A percentile compares a stretch with the other conserved stretches of the same genome.
phyloP scores from a whole-genome alignment of 306 rosid species.

The Phaseolus lunatus region DNA sequence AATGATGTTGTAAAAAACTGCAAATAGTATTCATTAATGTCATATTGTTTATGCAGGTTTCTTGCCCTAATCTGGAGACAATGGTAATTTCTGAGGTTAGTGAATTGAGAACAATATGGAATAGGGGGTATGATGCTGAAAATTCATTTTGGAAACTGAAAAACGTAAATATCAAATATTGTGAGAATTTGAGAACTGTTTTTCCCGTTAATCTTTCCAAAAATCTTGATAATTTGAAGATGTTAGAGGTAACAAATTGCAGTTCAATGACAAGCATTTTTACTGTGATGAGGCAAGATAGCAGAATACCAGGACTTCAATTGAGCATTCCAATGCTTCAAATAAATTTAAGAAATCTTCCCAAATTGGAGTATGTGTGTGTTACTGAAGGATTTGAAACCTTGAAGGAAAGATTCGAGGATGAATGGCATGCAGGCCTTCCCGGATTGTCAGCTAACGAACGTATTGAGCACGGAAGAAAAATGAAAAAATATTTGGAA shows the following conservation, averaged over 20 bases:
- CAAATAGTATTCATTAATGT: background rate
- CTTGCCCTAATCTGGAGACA: background rate
- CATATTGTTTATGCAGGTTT: background rate
- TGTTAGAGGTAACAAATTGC: background rate
- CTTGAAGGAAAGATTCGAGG: background rate
- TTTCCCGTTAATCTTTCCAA: background rate
- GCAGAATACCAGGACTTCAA: background rate
- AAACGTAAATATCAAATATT: background rate
- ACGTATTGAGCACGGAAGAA: background rate
- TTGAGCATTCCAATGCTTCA: background rate
- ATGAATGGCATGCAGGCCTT: background rate
- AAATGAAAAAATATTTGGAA: background rate
- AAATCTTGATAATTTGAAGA: conserved; percentile 12
- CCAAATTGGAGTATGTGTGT: conserved; percentile 9
- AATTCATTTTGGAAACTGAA: background rate
- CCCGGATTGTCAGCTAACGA: background rate
- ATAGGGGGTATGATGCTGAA: background rate
- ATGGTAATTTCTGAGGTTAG: background rate
- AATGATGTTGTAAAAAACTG: background rate
- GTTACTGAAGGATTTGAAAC: background rate
- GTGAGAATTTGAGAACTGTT: background rate
- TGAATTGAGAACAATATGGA: background rate
- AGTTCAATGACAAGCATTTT: background rate
- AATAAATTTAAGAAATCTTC: background rate
- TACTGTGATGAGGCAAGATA: background rate